These are phyloP conservation scores for Filosporella fistucella DNA, from an alignment of 495 filamentous ascomycete genomes.

Conservation along the genomic window DNA sequence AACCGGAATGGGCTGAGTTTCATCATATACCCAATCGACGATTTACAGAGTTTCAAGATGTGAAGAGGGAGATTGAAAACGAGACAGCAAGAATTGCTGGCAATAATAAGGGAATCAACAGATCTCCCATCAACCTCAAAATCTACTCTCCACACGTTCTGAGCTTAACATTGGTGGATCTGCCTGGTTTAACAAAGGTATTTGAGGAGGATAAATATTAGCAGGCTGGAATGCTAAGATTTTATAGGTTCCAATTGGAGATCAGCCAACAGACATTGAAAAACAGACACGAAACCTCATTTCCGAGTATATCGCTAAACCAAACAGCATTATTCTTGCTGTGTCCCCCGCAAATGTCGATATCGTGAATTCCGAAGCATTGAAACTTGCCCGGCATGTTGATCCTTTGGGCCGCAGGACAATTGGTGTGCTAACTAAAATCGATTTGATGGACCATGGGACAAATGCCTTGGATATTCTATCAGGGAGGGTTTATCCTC, in stretches of 20 bases:
- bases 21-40: conserved; percentile 86
- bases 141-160: conserved; percentile 98
- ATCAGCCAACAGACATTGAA: conserved; percentile 97
- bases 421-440: conserved; percentile 94
- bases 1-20: conserved; percentile 94
- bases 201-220: not conserved
- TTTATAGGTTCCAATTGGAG: conserved; percentile 81
- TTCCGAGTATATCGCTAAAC: conserved; percentile 97
- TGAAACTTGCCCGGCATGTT: conserved; percentile 96
- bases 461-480: conserved; percentile 98
- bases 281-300: conserved; percentile 98
- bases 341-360: conserved; percentile 98
- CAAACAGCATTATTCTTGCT: conserved; percentile 95
- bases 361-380: conserved; percentile 94
- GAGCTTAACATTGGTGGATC: conserved; percentile 92
- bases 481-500: conserved; percentile 89
- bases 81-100: conserved; percentile 95
- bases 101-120: conserved; percentile 97
- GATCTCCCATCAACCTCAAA: conserved; percentile 96
- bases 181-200: conserved; percentile 95
- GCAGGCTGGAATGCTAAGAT: conserved; percentile 3
- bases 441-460: conserved; percentile 98
- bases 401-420: conserved; percentile 92
- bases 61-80: conserved; percentile 95
- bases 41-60: conserved; percentile 87